Percentiles rank a stretch among this genome's conserved stretches.
Conservation (phyloP, 2,329 filamentous ascomycete species). For the Aphanocladium album region DNA sequence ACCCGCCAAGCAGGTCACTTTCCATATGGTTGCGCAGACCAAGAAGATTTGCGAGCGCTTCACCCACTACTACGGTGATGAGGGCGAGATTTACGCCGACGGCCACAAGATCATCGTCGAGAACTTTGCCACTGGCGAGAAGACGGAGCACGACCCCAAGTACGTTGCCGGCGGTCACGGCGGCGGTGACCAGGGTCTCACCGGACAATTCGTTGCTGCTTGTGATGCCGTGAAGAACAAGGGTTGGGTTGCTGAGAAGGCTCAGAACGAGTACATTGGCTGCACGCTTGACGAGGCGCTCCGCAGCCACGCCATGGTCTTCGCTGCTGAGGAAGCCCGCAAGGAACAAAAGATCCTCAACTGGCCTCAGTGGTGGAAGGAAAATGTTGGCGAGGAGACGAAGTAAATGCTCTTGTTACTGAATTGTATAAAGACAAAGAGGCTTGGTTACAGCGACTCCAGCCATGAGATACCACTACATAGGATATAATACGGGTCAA, state of each 20-base stretch:
- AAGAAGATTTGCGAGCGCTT: constrained; percentile 81
- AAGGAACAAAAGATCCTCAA: constrained; percentile 62
- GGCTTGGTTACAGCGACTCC: background rate
- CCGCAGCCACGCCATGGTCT: constrained; percentile 87
- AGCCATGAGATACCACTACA: background rate
- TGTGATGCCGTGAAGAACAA: constrained; percentile 73
- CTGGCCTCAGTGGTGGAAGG: constrained; percentile 72
- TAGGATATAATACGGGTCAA: background rate
- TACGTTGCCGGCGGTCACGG: constrained; percentile 35
- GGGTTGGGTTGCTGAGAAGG: constrained; percentile 59
- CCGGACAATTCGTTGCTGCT: constrained; percentile 76
- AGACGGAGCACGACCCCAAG: constrained; percentile 25
- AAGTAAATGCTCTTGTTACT: background rate
- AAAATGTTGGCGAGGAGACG: constrained; percentile 24
- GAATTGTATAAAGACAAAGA: background rate
- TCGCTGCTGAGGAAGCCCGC: constrained; percentile 87
- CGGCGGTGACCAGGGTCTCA: constrained; percentile 51
- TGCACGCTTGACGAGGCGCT: constrained; percentile 83
- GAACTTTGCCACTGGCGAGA: constrained; percentile 41
- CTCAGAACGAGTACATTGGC: constrained; percentile 71
- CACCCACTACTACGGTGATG: constrained; percentile 78
- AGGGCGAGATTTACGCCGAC: constrained; percentile 84
- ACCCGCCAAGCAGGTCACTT: constrained; percentile 75
- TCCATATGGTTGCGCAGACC: constrained; percentile 93
- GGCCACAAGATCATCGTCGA: constrained; percentile 70